Base-by-base conservation (phyloP, 2,329 filamentous ascomycete species). In the Ascomycota sp. region DNA sequence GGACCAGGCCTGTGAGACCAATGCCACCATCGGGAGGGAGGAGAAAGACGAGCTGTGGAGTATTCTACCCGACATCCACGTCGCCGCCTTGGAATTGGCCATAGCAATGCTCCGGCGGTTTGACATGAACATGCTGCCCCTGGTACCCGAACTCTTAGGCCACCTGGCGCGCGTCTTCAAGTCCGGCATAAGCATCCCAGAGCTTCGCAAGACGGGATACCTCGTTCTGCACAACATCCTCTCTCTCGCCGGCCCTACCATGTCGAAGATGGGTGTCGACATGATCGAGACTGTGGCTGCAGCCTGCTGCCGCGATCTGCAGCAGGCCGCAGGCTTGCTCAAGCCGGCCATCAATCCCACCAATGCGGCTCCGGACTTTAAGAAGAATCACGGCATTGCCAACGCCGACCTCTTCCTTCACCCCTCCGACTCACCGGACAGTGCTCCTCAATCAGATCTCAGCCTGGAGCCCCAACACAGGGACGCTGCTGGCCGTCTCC, bases 31-130 rank as follows among this genome's bases (percentile, higher is more conserved):
- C 36, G 65, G 72, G 21, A 69, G 76, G 35, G 79, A 91, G 29
- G 86, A 94, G 51, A 75, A 75, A 35, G 81, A 92, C 31, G 69
- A 74, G 27, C 61, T 94, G 4, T 85, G 78, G 68, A 56, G 65
- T 28, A 59, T 69, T 12, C 60, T 94, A 8, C 79, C 85, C 4
- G 60, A 65, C 8, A 66, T 94, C 24, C 82, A 94, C 43, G 52
- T 72, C 10, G 70, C 76, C 10, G 65, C 69, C n/a, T 54, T 92
- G 31, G 51, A 65, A 15, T 51, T 92, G 2, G 52, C 80, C 15
- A 48, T 59, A 7, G 51, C 57, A 8, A 44, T 89, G 27, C 46
- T 69, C 15, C 49, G 59, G 31, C 64, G 75, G 8, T 57, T 85
- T 17, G 63, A 62, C 20, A 52, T 55, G 11, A 66, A 62, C 34